Evolutionary conservation across 148 eudicot species (phyloP), one percentile per base, ranked within the genome.

Genomic region (Chenopodium quinoa): DNA sequence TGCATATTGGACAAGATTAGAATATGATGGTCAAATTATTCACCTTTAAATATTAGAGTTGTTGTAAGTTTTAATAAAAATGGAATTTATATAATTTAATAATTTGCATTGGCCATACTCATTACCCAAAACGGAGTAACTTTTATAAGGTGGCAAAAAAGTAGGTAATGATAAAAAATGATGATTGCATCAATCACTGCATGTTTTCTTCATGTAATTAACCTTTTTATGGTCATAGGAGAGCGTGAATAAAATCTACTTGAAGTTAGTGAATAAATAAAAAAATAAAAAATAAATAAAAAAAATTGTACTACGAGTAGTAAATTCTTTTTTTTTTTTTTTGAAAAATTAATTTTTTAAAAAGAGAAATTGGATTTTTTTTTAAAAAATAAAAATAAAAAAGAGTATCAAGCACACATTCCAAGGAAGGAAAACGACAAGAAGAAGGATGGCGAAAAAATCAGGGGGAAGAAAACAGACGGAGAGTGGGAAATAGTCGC

Each of bases 351-450:
- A 40, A 6, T 40, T 40, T 40, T 40, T 40, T 40, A 40, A 0
- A 40, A 6, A 40, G 44, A 40, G 32, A 31, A 34, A 40, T 1
- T 40, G 44, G 44, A 5, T 0, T 40, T 40, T 37, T 37, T 40
- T 40, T 40, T 0, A 34, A 34, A 34, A 34, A 34, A 40, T 23
- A 62, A 20, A 62, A 56, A 80, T 16, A 14, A 63, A 52, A 84
- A 29, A 27, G 75, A 66, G 88, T 66, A 88, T 79, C 80, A 79
- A 84, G 77, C 92, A 88, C 97, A 88, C 90, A 85, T 88, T 62
- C 79, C 91, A 48, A 93, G 89, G 79, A 78, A 37, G 82, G 29
- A 86, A 88, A 77, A 86, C 32, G 97, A 90, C 92, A 90, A 85
- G 71, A 19, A 78, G 52, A 80, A 80, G 74, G 83, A 71, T 76